Evolutionary conservation across 1,139 yeast species (phyloP).

Genomic region (Zhuliangozyma blackwelliae): DNA sequence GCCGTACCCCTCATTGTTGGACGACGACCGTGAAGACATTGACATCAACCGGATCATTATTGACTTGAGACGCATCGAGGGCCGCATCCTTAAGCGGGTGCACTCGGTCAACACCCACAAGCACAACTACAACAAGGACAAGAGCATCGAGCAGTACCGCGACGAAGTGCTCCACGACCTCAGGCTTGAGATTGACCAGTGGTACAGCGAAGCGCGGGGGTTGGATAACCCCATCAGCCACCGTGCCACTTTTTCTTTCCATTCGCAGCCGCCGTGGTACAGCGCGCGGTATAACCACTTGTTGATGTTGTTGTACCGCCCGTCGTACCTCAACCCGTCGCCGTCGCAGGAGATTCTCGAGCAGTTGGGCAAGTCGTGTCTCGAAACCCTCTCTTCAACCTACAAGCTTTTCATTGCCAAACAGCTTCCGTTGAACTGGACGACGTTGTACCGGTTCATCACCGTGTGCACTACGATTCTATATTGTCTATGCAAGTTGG

Average conservation of each 20-base stretch:
- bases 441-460: conserved; percentile 40
- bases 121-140: conserved; percentile 2
- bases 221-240: conserved; percentile 2
- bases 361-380: conserved; percentile 35
- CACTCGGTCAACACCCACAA: conserved; percentile 28
- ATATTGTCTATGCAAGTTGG: conserved; percentile 42
- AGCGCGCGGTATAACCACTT: conserved; percentile 43
- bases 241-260: conserved; percentile 23
- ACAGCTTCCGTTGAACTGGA: conserved; percentile 46
- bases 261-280: conserved; percentile 43
- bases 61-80: conserved; percentile 38
- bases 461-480: conserved; percentile 42
- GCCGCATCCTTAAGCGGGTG: conserved; percentile 33
- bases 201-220: conserved; percentile 21
- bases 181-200: conserved; percentile 36
- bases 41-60: conserved; percentile 37
- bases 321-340: conserved; percentile 42
- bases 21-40: conserved; percentile 34
- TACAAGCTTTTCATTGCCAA: conserved; percentile 39
- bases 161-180: conserved; percentile 22
- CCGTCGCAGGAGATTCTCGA: conserved; percentile 34
- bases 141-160: conserved; percentile 18
- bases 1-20: conserved; percentile 29
- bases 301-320: conserved; percentile 39
- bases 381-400: conserved; percentile 36